These are phyloP conservation scores for Myxozyma mucilagina DNA, from an alignment of 805 yeast species.

Conservation along the genomic window DNA sequence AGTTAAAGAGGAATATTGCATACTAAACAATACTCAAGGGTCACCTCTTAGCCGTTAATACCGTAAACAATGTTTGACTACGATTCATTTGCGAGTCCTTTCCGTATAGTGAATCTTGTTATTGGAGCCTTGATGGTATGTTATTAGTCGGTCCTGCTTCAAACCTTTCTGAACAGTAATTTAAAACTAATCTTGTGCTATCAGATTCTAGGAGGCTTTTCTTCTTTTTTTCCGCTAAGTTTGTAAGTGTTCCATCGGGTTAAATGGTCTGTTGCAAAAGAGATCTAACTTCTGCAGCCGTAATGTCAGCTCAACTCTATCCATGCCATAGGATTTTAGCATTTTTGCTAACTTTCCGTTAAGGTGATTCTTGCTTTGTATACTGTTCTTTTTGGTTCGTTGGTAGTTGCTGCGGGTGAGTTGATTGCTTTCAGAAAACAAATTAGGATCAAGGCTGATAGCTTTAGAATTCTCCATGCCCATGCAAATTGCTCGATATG, in stretches of 20 bases:
- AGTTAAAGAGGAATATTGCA: too few relatives aligned
- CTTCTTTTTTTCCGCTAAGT: constrained; percentile 27
- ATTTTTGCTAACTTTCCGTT: too few relatives aligned
- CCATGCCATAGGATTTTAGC: background rate
- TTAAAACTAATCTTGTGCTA: background rate
- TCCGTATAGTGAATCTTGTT: constrained; percentile 39
- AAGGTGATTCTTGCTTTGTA: constrained; percentile 38
- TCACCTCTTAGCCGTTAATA: too few relatives aligned
- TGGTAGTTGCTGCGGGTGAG: constrained; percentile 27
- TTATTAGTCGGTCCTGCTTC: background rate
- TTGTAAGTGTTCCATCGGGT: constrained; percentile 14
- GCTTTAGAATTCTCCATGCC: constrained; percentile 52
- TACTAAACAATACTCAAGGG: too few relatives aligned
- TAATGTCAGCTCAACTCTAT: background rate
- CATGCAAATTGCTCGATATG: constrained; percentile 49
- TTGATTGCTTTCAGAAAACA: background rate
- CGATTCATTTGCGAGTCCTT: constrained; percentile 37
- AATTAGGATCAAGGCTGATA: too few relatives aligned
- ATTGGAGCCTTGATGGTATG: constrained; percentile 37
- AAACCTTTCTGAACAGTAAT: background rate
- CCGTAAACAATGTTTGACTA: constrained; percentile 17
- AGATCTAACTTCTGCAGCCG: background rate
- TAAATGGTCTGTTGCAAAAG: background rate
- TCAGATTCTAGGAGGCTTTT: constrained; percentile 30
- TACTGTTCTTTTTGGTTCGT: constrained; percentile 39